A percentile compares a stretch with the other conserved stretches of the same genome.
These are phyloP conservation scores for Fusarium papillatum DNA, from an alignment of 2,329 filamentous ascomycete genomes.

Conservation along the genomic window DNA sequence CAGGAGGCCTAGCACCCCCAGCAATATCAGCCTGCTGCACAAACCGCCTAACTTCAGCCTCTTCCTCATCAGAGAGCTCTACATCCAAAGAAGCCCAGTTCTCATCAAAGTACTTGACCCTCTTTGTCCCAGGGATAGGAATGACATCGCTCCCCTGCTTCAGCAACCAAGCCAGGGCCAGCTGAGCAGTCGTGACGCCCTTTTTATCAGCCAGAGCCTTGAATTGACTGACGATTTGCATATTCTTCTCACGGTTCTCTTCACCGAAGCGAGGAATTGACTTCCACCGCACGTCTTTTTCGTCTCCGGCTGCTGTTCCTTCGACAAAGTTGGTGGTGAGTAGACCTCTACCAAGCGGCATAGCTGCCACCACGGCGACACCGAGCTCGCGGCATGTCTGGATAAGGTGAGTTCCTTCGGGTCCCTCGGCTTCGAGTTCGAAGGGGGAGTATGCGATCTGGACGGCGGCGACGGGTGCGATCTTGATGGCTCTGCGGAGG, in stretches of 20 bases:
- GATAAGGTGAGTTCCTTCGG: conserved; percentile 58
- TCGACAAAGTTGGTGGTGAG: conserved; percentile 63
- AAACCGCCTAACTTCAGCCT: conserved; percentile 43
- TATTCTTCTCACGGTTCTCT: conserved; percentile 58
- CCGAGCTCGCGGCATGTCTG: conserved; percentile 70
- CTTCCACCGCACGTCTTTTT: conserved; percentile 6
- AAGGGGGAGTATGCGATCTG: conserved; percentile 69
- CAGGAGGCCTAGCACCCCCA: background rate
- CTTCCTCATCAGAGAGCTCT: conserved; percentile 46
- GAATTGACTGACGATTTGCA: conserved; percentile 64
- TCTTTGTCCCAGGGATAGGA: conserved; percentile 63
- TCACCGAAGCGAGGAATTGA: conserved; percentile 24
- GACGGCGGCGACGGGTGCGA: conserved; percentile 63
- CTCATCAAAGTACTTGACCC: conserved; percentile 55
- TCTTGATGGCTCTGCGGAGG: conserved; percentile 62
- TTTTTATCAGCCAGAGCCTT: conserved; percentile 64
- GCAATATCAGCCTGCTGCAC: conserved; percentile 20
- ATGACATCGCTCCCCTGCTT: conserved; percentile 69
- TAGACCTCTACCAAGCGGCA: conserved; percentile 71
- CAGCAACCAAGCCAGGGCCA: conserved; percentile 73
- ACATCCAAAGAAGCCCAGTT: conserved; percentile 52
- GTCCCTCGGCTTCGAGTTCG: conserved; percentile 69
- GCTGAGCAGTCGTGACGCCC: conserved; percentile 64
- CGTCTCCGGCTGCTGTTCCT: conserved; percentile 54
- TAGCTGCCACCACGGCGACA: conserved; percentile 68